These are phyloP conservation scores for Echinosophora koreensis DNA, from an alignment of 306 rosid genomes.

Conservation along the genomic window DNA sequence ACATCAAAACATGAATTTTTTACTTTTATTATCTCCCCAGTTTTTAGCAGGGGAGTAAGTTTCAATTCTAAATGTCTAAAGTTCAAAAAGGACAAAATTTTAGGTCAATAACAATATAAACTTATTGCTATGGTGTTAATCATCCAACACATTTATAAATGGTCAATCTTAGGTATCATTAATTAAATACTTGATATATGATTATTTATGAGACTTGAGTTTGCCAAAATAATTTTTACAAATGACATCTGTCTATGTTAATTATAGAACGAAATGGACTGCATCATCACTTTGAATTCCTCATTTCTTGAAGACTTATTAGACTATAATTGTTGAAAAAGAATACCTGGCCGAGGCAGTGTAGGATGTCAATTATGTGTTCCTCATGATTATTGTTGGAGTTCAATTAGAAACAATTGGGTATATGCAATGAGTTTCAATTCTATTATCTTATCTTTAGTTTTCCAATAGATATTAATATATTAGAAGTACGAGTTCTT, in stretches of 20 bases:
- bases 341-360: no score
- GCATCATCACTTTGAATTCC: conserved; percentile 36
- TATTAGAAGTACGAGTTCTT: neutral
- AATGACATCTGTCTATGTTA: no score
- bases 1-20: neutral
- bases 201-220: conserved; percentile 14
- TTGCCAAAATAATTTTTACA: conserved; percentile 32
- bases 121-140: neutral
- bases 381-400: neutral
- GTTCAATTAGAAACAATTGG: neutral
- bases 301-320: conserved; percentile 8
- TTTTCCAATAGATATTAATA: neutral
- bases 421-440: no score
- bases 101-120: neutral
- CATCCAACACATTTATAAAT: conserved; percentile 13
- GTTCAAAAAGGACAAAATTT: neutral
- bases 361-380: neutral
- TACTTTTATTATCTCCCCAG: neutral
- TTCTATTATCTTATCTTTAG: neutral
- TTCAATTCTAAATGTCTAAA: no score
- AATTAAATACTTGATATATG: conserved; percentile 5
- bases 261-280: conserved; percentile 27
- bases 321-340: no score
- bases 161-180: no score
- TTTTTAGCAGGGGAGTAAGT: neutral